Conservation (phyloP, 2,329 filamentous ascomycete species). For the Microcyclospora pomicola region DNA sequence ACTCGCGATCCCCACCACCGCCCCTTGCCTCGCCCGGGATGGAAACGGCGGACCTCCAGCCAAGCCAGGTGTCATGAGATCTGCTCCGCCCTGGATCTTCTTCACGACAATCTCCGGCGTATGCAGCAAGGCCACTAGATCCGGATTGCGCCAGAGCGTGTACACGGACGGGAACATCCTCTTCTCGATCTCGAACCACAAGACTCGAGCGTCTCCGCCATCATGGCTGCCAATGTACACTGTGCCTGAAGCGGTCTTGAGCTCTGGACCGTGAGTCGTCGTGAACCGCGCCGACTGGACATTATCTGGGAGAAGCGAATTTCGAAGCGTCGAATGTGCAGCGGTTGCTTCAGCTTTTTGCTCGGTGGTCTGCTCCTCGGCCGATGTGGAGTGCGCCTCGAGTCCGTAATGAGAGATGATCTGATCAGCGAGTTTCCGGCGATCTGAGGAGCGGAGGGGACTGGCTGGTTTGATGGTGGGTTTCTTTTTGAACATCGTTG, state of each 20-base stretch:
- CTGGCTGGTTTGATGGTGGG: conserved; percentile 49
- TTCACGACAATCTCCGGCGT: conserved; percentile 48
- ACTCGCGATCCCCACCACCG: conserved; percentile 50
- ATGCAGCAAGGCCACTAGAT: conserved; percentile 48
- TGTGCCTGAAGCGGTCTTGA: conserved; percentile 48
- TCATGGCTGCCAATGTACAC: conserved; percentile 49
- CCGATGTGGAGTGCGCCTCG: conserved; percentile 11
- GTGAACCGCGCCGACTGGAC: conserved; percentile 49
- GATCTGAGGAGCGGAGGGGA: conserved; percentile 52
- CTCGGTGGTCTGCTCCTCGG: conserved; percentile 24
- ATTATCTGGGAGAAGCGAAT: conserved; percentile 49
- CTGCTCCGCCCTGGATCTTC: conserved; percentile 50
- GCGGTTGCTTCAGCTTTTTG: conserved; percentile 31
- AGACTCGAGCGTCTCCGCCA: conserved; percentile 42
- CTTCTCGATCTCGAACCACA: conserved; percentile 52
- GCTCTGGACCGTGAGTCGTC: conserved; percentile 48
- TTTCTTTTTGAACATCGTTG: conserved; percentile 26
- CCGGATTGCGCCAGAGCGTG: conserved; percentile 51
- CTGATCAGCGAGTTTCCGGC: conserved; percentile 51
- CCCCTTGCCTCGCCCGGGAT: conserved; percentile 41
- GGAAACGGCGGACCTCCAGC: conserved; percentile 52
- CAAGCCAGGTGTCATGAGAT: conserved; percentile 56
- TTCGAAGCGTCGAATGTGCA: conserved; percentile 39
- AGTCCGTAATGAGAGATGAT: conserved; percentile 51
- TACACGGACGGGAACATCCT: conserved; percentile 44